Base-by-base conservation (phyloP, 805 yeast genomes). In the Osmozyma mogii region DNA sequence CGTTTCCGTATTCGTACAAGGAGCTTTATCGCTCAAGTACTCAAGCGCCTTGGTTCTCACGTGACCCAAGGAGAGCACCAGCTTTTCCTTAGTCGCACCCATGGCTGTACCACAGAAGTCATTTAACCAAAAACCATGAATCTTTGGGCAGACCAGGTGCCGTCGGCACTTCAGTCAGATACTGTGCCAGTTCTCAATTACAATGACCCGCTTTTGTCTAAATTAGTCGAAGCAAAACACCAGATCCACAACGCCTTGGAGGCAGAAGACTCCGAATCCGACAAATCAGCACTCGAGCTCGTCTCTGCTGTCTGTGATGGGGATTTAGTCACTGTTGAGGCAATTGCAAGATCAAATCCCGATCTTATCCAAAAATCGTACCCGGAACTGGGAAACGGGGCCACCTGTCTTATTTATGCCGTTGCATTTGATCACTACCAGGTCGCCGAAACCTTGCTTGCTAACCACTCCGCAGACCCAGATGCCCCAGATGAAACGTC, bases 401-500 rank as follows among this genome's bases (percentile, higher is more conserved):
- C 45, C 13, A 45, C 59, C 3, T 45, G 58, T 8, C 48, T 64
- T 36, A 47, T 75, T 3, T 75, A 70, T 45, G 70, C 80, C 8
- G 62, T 78, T 15, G 72, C 72, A 22, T 77, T 72, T 40, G 62
- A 70, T 35, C 61, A 75, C 21, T 44, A 52, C 7, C 62, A 57
- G 6, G 58, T 70, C 25, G 68, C 68, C 2, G 79, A 77, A 24
- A 32, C 47, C 10, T 45, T 75, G 1, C 48, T 78, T 13, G 41
- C 61, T 14, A 52, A 54, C 15, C 57, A 64, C 24, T 44, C 51
- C 9, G 71, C 61, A 5, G 74, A 72, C 41, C 64, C 72, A 6
- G 76, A 77, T 42, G 41, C 57, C 21, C 44, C 52, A 6, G 88
- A 79, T 41, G 55, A 63, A 2, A 32, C 72, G 14, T 49, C 70